Percentiles rank a stretch among this genome's conserved stretches.
These are phyloP conservation scores for Plasmodium gallinaceum DNA, from an alignment of 169 alveolate species.

Conservation along the genomic window DNA sequence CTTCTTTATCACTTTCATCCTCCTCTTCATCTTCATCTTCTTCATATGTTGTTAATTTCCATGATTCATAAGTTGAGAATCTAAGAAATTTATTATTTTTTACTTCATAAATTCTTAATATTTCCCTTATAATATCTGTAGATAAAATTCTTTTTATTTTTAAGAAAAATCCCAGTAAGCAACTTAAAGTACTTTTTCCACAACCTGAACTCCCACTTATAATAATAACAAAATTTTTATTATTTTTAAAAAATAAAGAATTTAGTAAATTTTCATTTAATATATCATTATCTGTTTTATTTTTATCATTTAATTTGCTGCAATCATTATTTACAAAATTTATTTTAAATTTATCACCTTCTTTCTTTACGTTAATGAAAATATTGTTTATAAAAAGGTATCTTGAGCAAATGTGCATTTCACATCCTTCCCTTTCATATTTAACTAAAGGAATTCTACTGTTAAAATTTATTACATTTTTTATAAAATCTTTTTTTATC, in stretches of 20 bases:
- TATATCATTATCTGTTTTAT: neutral
- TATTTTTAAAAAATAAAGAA: neutral
- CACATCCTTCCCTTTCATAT: conserved; percentile 45
- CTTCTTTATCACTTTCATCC: neutral
- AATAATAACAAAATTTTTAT: conserved; percentile 32
- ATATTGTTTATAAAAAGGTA: conserved; percentile 60
- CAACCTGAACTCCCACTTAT: conserved; percentile 70
- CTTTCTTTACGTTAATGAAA: conserved; percentile 41
- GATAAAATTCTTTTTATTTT: conserved; percentile 58
- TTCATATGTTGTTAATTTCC: conserved; percentile 32
- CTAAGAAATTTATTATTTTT: conserved; percentile 41
- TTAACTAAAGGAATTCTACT: conserved; percentile 57
- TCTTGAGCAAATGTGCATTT: conserved; percentile 39
- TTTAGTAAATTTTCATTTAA: neutral
- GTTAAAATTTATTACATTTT: conserved; percentile 46
- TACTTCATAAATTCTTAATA: conserved; percentile 44
- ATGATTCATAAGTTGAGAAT: conserved; percentile 69
- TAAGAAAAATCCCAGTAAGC: conserved; percentile 43
- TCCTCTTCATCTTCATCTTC: neutral
- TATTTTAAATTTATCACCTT: conserved; percentile 31
- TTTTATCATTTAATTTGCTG: neutral
- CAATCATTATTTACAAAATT: conserved; percentile 20
- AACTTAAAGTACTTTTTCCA: conserved; percentile 74
- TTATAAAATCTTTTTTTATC: conserved; percentile 22
- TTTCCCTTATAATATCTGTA: conserved; percentile 63